Evolutionary conservation across 2,329 filamentous ascomycete genomes (phyloP).

Genomic region (Neofusicoccum laricinum): DNA sequence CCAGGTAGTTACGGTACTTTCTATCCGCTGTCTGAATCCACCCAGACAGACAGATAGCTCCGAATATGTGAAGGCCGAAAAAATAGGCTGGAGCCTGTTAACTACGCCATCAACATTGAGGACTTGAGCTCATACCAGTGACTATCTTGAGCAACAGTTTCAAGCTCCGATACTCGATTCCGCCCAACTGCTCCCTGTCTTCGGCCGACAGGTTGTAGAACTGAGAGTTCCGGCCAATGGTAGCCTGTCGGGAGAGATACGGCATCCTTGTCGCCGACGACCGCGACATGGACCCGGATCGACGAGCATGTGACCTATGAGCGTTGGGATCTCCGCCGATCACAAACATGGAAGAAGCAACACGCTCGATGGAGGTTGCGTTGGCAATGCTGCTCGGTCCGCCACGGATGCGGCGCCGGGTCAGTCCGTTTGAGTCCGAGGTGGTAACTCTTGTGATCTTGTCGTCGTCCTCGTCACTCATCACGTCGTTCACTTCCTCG

Average conservation of each 20-base stretch:
- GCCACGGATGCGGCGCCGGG: not conserved
- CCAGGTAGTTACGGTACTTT: constrained; percentile 43
- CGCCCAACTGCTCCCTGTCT: constrained; percentile 48
- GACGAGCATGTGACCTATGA: not conserved
- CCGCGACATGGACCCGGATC: not conserved
- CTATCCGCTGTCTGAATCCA: constrained; percentile 43
- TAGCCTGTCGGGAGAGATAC: constrained; percentile 42
- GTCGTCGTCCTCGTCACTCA: not conserved
- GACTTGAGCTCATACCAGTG: constrained; percentile 29
- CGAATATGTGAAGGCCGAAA: constrained; percentile 46
- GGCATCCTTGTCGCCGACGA: constrained; percentile 27
- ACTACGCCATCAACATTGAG: constrained; percentile 18
- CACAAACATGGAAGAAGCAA: constrained; percentile 42
- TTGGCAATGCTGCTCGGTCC: constrained; percentile 21
- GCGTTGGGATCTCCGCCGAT: constrained; percentile 26
- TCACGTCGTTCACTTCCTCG: not conserved
- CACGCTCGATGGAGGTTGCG: constrained; percentile 39
- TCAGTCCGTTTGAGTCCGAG: not conserved
- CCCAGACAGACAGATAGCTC: constrained; percentile 46
- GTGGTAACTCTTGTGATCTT: not conserved
- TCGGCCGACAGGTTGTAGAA: constrained; percentile 44
- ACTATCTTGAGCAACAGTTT: constrained; percentile 50
- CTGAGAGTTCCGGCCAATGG: constrained; percentile 46
- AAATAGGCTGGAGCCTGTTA: constrained; percentile 38
- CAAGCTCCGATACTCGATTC: constrained; percentile 52